Evolutionary conservation across 2,329 filamentous ascomycete genomes (phyloP).

Genomic region (Aspergillus melleus): DNA sequence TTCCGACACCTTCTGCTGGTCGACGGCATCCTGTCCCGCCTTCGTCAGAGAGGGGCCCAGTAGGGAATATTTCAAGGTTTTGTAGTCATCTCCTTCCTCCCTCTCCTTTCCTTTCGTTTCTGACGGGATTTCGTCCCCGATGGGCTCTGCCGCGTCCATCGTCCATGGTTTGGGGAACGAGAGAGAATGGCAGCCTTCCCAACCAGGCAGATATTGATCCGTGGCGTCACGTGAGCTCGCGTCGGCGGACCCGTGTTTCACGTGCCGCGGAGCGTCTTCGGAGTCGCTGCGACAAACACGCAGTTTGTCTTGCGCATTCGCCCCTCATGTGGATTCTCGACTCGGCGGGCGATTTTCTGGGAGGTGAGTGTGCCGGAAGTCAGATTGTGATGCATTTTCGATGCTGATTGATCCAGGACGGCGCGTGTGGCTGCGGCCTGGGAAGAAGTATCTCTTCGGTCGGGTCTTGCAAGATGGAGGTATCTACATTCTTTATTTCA

Average conservation of each 20-base stretch:
- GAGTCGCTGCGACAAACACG: background rate
- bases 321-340: constrained; percentile 64
- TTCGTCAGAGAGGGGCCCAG: constrained; percentile 91
- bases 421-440: constrained; percentile 80
- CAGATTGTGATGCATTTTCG: background rate
- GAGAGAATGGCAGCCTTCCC: constrained; percentile 11
- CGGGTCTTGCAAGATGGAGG: constrained; percentile 67
- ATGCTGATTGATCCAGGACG: constrained; percentile 52
- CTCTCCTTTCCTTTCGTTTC: background rate
- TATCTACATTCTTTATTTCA: constrained; percentile 28
- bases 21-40: constrained; percentile 88
- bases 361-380: constrained; percentile 46
- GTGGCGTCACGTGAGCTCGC: constrained; percentile 38
- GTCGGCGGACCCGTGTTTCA: constrained; percentile 24
- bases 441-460: constrained; percentile 82
- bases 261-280: constrained; percentile 11
- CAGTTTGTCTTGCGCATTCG: background rate
- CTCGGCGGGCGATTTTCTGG: constrained; percentile 50
- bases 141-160: constrained; percentile 17
- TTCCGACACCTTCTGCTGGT: constrained; percentile 86
- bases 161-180: background rate
- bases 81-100: constrained; percentile 37
- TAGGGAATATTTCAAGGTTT: constrained; percentile 83
- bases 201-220: constrained; percentile 29
- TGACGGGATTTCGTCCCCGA: background rate